phyloP scores from a whole-genome alignment of 225 moss, liverwort and hornwort species.

The Marchantia polymorpha region DNA sequence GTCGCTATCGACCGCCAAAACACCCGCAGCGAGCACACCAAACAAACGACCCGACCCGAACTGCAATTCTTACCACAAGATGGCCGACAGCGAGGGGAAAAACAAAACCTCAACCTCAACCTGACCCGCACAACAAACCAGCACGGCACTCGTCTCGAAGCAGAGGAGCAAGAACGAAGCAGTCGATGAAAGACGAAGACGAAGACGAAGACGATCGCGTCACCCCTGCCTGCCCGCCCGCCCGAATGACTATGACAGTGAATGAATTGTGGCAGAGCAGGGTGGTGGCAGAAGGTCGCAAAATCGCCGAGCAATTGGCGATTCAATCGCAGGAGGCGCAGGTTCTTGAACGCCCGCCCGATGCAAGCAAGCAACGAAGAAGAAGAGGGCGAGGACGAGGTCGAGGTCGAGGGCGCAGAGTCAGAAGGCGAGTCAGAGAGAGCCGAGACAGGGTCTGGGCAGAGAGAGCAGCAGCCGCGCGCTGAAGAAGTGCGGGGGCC shows the following conservation, averaged over 20 bases:
- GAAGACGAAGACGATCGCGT: neutral
- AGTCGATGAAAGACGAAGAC: neutral
- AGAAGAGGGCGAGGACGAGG: neutral
- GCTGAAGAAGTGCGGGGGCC: neutral
- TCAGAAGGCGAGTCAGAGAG: neutral
- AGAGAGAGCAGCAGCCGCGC: neutral
- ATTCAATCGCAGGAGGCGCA: too few species aligned
- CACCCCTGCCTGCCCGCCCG: too few species aligned
- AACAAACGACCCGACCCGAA: neutral
- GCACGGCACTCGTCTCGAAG: neutral
- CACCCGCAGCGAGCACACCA: neutral
- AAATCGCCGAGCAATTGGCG: neutral
- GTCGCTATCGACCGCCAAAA: neutral
- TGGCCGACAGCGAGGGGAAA: neutral
- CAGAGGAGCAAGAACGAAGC: neutral
- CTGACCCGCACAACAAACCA: neutral
- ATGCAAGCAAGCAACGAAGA: neutral
- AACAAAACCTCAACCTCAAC: neutral
- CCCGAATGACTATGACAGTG: neutral
- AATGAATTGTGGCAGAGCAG: neutral
- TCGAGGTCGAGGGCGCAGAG: too few species aligned
- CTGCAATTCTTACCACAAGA: neutral
- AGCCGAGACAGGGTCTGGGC: neutral
- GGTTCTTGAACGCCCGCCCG: neutral
- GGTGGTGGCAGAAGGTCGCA: neutral